Base-by-base conservation (phyloP, 208 protist genomes). In the Leishmania guyanensis region DNA sequence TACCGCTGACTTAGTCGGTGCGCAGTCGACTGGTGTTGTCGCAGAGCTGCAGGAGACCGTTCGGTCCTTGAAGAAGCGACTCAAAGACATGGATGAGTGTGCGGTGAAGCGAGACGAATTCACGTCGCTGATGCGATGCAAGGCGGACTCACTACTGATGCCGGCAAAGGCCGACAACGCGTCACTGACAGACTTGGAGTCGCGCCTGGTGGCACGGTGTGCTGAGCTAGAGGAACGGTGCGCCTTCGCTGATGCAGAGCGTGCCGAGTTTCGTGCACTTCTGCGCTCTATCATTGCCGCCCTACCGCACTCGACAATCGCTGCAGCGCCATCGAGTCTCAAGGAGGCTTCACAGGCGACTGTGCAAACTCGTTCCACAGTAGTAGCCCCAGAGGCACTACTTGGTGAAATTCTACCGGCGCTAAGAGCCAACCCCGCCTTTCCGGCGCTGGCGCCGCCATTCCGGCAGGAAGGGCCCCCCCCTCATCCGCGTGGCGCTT, bases 191-290 rank as follows among this genome's bases (percentile, higher is more conserved):
- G 82, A 89, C 2, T 75, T 97, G 43, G 91, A 95, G 81, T 39
- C 77, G 65, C 84, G 84, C 2, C 78, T 95, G 17, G 71, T 86
- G n/a, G 83, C 88, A 60, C 89, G 90, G 36, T 89, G 86, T 56
- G 86, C 81, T n/a, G 86, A 96, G 26, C 64, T 97, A 0, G 91
- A 95, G 78, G 94, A 97, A 80, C 89, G 94, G 6, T 82, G 94
- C 69, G 84, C 90, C n/a, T 89, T 90, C 56, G 93, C 91, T 33
- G 94, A 97, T 70, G 86, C 92, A 1, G 94, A 97, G 72, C 80
- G 92, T 36, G 81, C 86, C 29, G 94, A 95, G 73, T 92, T 96
- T 80, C 89, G 92, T 70, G 78, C 84, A 66, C 86, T 91, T 4
- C 58, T 97, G 51, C 83, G 88, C 16, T 82, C 92, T 0, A 71